These are phyloP conservation scores for Baeospora myosura DNA, from an alignment of 1,284 basidiomycete genomes.

Conservation along the genomic window DNA sequence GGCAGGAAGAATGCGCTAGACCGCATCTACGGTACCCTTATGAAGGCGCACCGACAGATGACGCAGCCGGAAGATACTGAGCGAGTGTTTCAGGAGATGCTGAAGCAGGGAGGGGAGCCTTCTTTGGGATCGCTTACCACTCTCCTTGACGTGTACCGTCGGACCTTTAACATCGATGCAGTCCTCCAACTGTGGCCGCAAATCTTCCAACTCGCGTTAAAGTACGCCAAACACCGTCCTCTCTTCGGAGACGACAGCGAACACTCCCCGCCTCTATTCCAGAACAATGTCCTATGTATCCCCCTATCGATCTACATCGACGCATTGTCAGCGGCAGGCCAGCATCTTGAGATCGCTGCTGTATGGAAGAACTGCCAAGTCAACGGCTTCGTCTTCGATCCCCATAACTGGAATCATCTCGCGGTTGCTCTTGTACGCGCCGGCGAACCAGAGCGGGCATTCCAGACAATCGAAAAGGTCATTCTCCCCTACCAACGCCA, in stretches of 20 bases:
- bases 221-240: slow-evolving; percentile 28
- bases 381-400: slow-evolving; percentile 79
- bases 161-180: slow-evolving; percentile 46
- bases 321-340: slow-evolving; percentile 59
- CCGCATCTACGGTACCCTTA: slow-evolving; percentile 58
- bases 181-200: slow-evolving; percentile 66
- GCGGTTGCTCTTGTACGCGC: slow-evolving; percentile 70
- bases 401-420: slow-evolving; percentile 91
- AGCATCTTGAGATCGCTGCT: slow-evolving; percentile 55
- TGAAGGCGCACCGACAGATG: slow-evolving; percentile 48
- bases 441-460: slow-evolving; percentile 75
- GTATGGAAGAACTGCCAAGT: slow-evolving; percentile 64
- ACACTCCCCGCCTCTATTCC: slow-evolving; percentile 21
- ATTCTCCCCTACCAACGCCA: slow-evolving; percentile 56
- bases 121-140: slow-evolving; percentile 58
- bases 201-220: slow-evolving; percentile 51
- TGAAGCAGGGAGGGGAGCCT: slow-evolving; percentile 46
- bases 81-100: slow-evolving; percentile 49
- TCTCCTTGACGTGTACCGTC: slow-evolving; percentile 74
- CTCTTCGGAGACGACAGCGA: slow-evolving; percentile 21
- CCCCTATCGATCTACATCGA: slow-evolving; percentile 86
- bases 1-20: slow-evolving; percentile 39
- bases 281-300: slow-evolving; percentile 59
- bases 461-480: slow-evolving; percentile 77
- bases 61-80: slow-evolving; percentile 50